Percentiles rank a stretch among this genome's conserved stretches.
phyloP scores from a whole-genome alignment of 2,329 filamentous ascomycete genomes.

The Dactylella cylindrospora region DNA sequence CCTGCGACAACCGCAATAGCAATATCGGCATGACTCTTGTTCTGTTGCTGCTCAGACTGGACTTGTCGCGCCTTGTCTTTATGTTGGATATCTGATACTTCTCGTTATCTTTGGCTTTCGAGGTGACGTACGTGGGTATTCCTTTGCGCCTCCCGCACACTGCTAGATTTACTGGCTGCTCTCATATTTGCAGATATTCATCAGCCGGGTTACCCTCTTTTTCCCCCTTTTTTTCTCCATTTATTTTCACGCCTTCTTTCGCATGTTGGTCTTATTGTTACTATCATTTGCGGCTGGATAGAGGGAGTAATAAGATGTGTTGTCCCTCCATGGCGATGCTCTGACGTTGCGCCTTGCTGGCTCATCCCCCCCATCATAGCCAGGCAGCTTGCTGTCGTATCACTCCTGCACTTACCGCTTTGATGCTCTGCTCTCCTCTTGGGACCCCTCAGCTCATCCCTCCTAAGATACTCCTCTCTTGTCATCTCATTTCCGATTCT shows the following conservation, averaged over 20 bases:
- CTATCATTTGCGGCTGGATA: too few species aligned
- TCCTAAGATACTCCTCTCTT: background rate
- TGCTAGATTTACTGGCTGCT: too few species aligned
- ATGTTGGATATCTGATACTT: too few species aligned
- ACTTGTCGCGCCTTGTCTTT: constrained; percentile 8
- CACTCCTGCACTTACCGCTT: background rate
- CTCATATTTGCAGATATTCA: too few species aligned
- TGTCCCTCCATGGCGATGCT: too few species aligned
- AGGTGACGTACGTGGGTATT: too few species aligned
- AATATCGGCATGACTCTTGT: constrained; percentile 10
- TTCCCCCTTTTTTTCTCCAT: too few species aligned
- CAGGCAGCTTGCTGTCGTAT: constrained; percentile 8
- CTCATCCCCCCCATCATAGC: constrained; percentile 20
- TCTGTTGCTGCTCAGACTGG: constrained; percentile 36
- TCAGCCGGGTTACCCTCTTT: too few species aligned
- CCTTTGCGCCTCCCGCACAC: too few species aligned
- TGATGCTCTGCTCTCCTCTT: background rate
- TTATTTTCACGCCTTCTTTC: too few species aligned
- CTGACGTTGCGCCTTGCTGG: constrained; percentile 34
- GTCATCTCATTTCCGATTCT: background rate
- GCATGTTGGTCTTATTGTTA: constrained; percentile 19
- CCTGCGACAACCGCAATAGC: constrained; percentile 6
- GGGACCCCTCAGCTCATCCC: background rate
- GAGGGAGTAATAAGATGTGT: too few species aligned
- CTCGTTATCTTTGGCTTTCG: too few species aligned